Base-by-base conservation (phyloP, 2,329 filamentous ascomycete genomes). In the Fusarium coicis region DNA sequence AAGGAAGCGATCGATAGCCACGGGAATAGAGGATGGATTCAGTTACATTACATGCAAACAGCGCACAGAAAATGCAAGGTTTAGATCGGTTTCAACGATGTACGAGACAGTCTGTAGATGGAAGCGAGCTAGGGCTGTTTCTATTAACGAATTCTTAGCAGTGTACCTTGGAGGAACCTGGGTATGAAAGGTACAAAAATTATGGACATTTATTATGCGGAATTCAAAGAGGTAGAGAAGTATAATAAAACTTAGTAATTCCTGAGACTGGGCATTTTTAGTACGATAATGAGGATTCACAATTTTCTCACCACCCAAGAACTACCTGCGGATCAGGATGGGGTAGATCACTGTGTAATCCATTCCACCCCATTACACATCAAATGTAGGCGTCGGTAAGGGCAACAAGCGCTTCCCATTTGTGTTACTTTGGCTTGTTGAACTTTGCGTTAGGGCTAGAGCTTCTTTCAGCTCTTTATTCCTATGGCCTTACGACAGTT, bases 31-130 rank as follows among this genome's bases (percentile, higher is more conserved):
- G 5, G 1, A 28, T 14, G 23, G 14, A 26, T 44, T 9, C 0
- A 44, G 23, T 19, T 0, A 3, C 23, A 44, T 4, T 44, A 26
- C 12, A 44, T 19, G 26, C 9, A 2, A 2, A 19, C 11, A 44
- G 23, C 7, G 14, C 4, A 19, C 23, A 43, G 43, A 44, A 16
- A 9, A 14, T 19, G 6, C 18, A 0, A 26, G 23, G 11, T 14
- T 26, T 28, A 14, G 5, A 44, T 19, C 0, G 23, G 2, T 8
- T 26, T 18, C 0, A 9, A 5, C 8, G 0, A 10, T 23, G 0
- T 4, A 16, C 4, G 40, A 23, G 14, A 23, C 3, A 43, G 10
- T 26, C 16, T 19, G 6, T 10, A 44, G 4, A 12, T 5, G 4
- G 2, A 6, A 44, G 16, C 16, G 16, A 44, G 3, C 23, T 11